Conservation (phyloP, 257 asterid genomes). For the Jacaranda copaia region DNA sequence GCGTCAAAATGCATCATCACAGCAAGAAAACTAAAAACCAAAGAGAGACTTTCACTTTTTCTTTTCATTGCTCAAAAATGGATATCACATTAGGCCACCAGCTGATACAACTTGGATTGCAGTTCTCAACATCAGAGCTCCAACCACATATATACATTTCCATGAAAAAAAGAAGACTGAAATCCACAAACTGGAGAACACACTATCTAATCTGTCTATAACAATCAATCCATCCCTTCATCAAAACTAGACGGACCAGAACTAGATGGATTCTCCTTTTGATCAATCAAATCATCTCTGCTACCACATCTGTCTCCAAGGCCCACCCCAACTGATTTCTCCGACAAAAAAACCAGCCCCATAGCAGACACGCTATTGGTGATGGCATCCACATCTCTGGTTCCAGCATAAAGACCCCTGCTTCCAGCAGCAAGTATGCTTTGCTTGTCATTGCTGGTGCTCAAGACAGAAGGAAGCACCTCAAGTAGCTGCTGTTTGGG, state of each 20-base stretch:
- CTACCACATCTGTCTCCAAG: slow-evolving; percentile 29
- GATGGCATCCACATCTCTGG: slow-evolving; percentile 52
- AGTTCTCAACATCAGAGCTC: slow-evolving; percentile 27
- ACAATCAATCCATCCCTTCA: slow-evolving; percentile 38
- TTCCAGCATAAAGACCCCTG: slow-evolving; percentile 75
- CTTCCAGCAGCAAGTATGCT: slow-evolving; percentile 62
- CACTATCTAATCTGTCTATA: neutral
- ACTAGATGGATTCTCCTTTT: slow-evolving; percentile 47
- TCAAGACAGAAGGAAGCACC: slow-evolving; percentile 61
- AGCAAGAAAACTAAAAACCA: neutral
- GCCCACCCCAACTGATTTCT: slow-evolving; percentile 37
- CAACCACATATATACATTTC: slow-evolving; percentile 46
- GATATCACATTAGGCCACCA: slow-evolving; percentile 38
- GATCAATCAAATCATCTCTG: slow-evolving; percentile 44
- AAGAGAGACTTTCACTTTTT: neutral
- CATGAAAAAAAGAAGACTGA: slow-evolving; percentile 26
- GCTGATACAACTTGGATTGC: slow-evolving; percentile 15
- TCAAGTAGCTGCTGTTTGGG: slow-evolving; percentile 58
- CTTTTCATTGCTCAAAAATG: slow-evolving; percentile 32
- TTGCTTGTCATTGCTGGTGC: slow-evolving; percentile 47
- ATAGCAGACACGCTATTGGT: slow-evolving; percentile 47
- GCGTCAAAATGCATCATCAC: neutral
- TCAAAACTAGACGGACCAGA: slow-evolving; percentile 42
- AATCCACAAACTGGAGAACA: slow-evolving; percentile 36
- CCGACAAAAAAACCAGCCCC: slow-evolving; percentile 55